Base-by-base conservation (phyloP, 1,139 yeast genomes). In the Protomyces gravidus region DNA sequence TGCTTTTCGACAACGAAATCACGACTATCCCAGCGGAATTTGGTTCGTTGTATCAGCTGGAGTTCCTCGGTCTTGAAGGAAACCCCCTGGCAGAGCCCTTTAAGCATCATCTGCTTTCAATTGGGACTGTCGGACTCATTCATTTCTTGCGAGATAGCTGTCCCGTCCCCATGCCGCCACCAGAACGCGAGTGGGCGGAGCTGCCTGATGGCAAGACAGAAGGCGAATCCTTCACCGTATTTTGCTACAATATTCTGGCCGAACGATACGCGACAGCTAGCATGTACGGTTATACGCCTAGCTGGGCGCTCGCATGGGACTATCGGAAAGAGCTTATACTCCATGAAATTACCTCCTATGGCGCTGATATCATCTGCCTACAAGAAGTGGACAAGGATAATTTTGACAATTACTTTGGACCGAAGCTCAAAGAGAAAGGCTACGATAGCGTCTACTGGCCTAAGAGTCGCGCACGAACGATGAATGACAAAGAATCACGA, bases 261-360 rank as follows among this genome's bases (percentile, higher is more conserved):
- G 97, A 92, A 70, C 95, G 86, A 71, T 90, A 90, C 75, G 97
- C 97, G 2, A 89, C 97, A 7, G 80, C 94, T 21, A 86, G 84
- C 71, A 80, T 90, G 86, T 94, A 88, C 71, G 90, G 87, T 68
- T 92, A 88, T 70, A 89, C 97, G 1, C 97, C 97, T 30, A 83
- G 95, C 1, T 92, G 98, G 98, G 98, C 97, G 5, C 79, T 92
- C 64, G 82, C 84, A 59, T 90, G 97, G 97, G 86, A 86, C n/a
- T 89, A 85, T 73, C 84, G 99, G 73, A 82, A 85, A 69, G 83
- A 85, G 62, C 76, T 81, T 55, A 78, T 92, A 65, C 81, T 84
- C 63, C 83, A 85, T 65, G 96, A 92, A 71, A 79, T 92, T 17
- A 70, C 83, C 56, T 76, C 77, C 17, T 80, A 77, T 66, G 79